Evolutionary conservation across 352 stramenopile genomes (phyloP), one percentile per base, ranked within the genome.

Genomic region (Phytophthora capsici): DNA sequence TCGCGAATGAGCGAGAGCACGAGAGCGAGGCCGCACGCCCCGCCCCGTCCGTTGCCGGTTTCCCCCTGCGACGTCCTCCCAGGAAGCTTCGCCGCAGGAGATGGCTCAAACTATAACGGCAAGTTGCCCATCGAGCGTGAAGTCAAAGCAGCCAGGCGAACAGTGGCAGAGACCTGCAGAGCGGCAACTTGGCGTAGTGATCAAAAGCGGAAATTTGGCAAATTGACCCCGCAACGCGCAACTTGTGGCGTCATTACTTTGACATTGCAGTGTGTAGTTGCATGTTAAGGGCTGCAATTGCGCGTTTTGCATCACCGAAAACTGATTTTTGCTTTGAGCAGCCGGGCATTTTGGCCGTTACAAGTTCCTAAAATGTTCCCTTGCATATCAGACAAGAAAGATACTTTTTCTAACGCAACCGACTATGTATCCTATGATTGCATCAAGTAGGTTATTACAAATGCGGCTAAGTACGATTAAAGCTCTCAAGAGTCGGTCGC

Each of bases 11-110:
- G 45, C 38, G 41, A 65, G 32, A 47, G 25, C 28, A 26, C 38
- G 50, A 65, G 43, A 22, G 26, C 23, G 25, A 56, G 45, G 28
- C 10, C 40, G 38, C 54, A 34, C 25, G 57, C 34, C 20, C 20
- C 34, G 62, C 40, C 63, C 56, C 36, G 63, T 71, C 63, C 63
- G 63, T 71, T 71, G 46, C 44, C 57, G 17, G 16, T 40, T 12
- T 13, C 37, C 43, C 32, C 56, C 57, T 71, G 49, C 63, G 57
- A 65, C 48, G 50, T 38, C 45, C 59, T 19, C 65, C 41, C 20
- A 55, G 63, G 65, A 73, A 73, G 30, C 34, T 73, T 73, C 65
- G 65, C 46, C 37, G 65, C 65, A 69, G 37, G 44, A 53, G 56
- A 57, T 16, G 17, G 41, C 56, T 66, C 49, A 56, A 55, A 28